These are phyloP conservation scores for Chiua virens DNA, from an alignment of 768 basidiomycete species.

Conservation along the genomic window DNA sequence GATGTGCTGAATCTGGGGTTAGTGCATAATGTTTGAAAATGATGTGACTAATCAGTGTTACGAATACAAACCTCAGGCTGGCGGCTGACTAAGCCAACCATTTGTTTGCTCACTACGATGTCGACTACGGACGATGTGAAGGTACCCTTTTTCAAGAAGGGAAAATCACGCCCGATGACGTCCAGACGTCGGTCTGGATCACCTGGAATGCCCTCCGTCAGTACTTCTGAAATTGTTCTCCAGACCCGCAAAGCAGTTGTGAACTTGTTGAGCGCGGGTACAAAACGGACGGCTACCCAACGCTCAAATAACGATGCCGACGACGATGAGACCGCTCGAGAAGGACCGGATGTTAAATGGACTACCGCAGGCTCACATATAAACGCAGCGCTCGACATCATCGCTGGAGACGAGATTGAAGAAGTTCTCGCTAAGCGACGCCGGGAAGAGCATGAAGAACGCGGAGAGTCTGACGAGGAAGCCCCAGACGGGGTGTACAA, in stretches of 20 bases:
- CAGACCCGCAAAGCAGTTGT: slow-evolving; percentile 66
- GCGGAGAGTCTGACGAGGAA: slow-evolving; percentile 52
- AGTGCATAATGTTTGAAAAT: background rate
- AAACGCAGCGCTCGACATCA: slow-evolving; percentile 68
- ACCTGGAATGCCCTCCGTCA: slow-evolving; percentile 37
- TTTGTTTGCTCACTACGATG: slow-evolving; percentile 24
- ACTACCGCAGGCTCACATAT: slow-evolving; percentile 74
- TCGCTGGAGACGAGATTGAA: slow-evolving; percentile 81
- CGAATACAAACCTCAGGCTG: slow-evolving; percentile 12
- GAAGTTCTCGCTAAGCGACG: slow-evolving; percentile 71
- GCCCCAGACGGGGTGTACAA: slow-evolving; percentile 80
- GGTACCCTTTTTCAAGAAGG: slow-evolving; percentile 90
- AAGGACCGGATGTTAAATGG: slow-evolving; percentile 73
- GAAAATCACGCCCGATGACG: slow-evolving; percentile 74
- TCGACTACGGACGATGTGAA: slow-evolving; percentile 38
- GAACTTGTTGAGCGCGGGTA: slow-evolving; percentile 78
- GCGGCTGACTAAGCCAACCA: slow-evolving; percentile 19
- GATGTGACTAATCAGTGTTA: slow-evolving; percentile 10
- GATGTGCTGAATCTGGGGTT: background rate
- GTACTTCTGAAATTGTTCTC: slow-evolving; percentile 65
- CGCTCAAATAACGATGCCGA: slow-evolving; percentile 46
- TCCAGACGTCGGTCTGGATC: slow-evolving; percentile 74
- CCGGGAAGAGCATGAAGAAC: slow-evolving; percentile 52
- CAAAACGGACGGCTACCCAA: slow-evolving; percentile 59
- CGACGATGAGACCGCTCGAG: slow-evolving; percentile 43